A percentile compares a stretch with the other conserved stretches of the same genome.
Evolutionary conservation across 139 green algal species (phyloP).

Genomic region (Chlamydomonas sp.): DNA sequence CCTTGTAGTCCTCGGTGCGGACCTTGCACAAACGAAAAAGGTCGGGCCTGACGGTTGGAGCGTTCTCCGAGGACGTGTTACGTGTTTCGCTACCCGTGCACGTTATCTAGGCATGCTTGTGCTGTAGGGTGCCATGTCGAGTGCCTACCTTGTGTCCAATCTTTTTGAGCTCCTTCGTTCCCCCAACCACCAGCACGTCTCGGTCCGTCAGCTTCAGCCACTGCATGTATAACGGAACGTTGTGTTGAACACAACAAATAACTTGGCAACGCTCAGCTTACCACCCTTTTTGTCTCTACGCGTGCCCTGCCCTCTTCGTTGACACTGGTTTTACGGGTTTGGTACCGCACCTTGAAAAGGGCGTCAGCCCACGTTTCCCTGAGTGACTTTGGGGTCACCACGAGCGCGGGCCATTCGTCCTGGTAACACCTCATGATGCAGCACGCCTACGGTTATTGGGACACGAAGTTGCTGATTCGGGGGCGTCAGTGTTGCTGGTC

Average conservation of each 20-base stretch:
- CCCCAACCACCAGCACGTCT: constrained; percentile 38
- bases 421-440: constrained; percentile 72
- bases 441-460: not conserved
- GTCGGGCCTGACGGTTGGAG: no score
- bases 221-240: not conserved
- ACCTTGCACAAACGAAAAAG: not conserved
- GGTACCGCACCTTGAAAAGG: constrained; percentile 51
- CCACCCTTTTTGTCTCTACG: no score
- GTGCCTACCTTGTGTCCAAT: not conserved
- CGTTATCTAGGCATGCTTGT: no score
- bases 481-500: not conserved
- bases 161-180: not conserved
- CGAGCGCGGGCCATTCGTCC: constrained; percentile 83
- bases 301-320: no score
- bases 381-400: constrained; percentile 83
- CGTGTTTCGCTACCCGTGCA: no score
- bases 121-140: no score
- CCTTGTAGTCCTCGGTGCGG: not conserved
- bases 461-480: not conserved
- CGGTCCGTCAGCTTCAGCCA: constrained; percentile 49
- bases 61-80: no score
- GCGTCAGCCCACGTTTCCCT: constrained; percentile 77
- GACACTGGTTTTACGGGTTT: no score
- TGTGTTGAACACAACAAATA: constrained; percentile 52
- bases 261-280: not conserved